phyloP scores from a whole-genome alignment of 2,329 filamentous ascomycete species.

The Hymenoscyphus albidus region DNA sequence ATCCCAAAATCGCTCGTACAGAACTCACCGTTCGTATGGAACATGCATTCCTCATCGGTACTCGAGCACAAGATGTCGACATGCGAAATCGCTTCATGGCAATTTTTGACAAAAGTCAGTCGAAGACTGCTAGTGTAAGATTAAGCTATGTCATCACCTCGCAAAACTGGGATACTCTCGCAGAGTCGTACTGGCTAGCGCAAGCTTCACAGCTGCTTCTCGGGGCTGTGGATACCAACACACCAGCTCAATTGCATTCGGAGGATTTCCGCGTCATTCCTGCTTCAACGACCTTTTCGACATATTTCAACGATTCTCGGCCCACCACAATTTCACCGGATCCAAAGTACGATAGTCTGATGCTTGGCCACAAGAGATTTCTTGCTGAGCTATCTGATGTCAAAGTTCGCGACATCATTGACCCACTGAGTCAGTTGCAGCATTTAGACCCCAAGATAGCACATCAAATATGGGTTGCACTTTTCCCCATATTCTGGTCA shows the following conservation, averaged over 20 bases:
- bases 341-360: constrained; percentile 74
- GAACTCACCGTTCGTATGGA: constrained; percentile 97
- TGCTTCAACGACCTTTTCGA: constrained; percentile 67
- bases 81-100: constrained; percentile 97
- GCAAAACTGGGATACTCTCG: constrained; percentile 95
- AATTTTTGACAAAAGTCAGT: constrained; percentile 92
- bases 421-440: constrained; percentile 87
- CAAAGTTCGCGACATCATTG: constrained; percentile 81
- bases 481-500: constrained; percentile 95
- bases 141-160: constrained; percentile 84
- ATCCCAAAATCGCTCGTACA: constrained; percentile 89
- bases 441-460: constrained; percentile 80
- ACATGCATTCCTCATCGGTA: constrained; percentile 95
- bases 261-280: constrained; percentile 82
- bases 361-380: constrained; percentile 78
- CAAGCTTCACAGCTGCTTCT: constrained; percentile 92
- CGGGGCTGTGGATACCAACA: constrained; percentile 82
- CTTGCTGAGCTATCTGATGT: constrained; percentile 79
- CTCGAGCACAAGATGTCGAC: constrained; percentile 85
- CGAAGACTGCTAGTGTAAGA: constrained; percentile 84
- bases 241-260: constrained; percentile 69
- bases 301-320: constrained; percentile 66
- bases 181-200: constrained; percentile 93
- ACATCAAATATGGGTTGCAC: constrained; percentile 82
- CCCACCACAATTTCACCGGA: constrained; percentile 70